Evolutionary conservation across 805 yeast genomes (phyloP).

Genomic region (Saccharomycopsis javanensis): DNA sequence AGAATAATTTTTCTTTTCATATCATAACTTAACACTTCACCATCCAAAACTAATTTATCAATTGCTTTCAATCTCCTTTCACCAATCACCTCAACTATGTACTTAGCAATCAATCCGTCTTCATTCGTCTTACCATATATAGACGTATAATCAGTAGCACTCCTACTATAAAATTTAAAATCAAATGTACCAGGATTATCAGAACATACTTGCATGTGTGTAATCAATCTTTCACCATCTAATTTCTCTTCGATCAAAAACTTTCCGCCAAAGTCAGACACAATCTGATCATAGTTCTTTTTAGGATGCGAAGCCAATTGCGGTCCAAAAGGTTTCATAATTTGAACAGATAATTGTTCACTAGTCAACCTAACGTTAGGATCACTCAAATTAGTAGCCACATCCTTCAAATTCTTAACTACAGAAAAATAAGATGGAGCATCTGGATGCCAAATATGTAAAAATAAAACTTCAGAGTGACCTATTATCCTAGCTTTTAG

Average conservation of each 20-base stretch:
- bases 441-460: constrained; percentile 69
- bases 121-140: constrained; percentile 50
- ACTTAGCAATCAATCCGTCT: constrained; percentile 46
- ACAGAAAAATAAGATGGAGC: constrained; percentile 55
- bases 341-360: constrained; percentile 29
- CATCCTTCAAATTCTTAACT: constrained; percentile 51
- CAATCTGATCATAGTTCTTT: constrained; percentile 40
- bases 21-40: constrained; percentile 91
- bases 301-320: constrained; percentile 57
- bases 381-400: constrained; percentile 49
- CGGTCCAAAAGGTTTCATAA: constrained; percentile 51
- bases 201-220: constrained; percentile 46
- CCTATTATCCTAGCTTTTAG: constrained; percentile 52
- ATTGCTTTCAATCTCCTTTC: constrained; percentile 23
- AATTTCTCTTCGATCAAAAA: constrained; percentile 82
- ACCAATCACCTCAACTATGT: constrained; percentile 33
- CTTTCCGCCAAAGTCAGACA: constrained; percentile 27
- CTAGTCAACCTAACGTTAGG: constrained; percentile 33
- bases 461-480: constrained; percentile 48
- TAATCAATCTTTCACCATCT: constrained; percentile 84
- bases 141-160: constrained; percentile 62
- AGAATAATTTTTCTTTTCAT: constrained; percentile 42
- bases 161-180: constrained; percentile 50
- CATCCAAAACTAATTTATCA: constrained; percentile 49
- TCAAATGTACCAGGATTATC: constrained; percentile 11